A percentile compares a stretch with the other conserved stretches of the same genome.
These are phyloP conservation scores for Dunaliella primolecta DNA, from an alignment of 139 green algal species.

Conservation along the genomic window DNA sequence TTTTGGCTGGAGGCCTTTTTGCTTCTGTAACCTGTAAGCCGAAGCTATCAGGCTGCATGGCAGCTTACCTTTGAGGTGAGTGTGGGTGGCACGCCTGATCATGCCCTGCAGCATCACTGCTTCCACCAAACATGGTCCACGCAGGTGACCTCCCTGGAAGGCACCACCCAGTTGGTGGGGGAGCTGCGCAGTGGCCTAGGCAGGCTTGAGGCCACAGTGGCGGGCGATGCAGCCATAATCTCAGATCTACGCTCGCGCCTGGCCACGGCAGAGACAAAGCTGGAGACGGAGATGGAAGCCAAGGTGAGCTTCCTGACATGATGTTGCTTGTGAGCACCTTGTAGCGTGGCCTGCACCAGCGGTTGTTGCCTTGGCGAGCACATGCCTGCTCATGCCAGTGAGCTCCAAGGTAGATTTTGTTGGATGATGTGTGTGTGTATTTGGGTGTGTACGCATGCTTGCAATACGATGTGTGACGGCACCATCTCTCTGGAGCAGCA, in stretches of 20 bases:
- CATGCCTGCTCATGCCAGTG: no score
- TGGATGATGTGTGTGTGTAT: not conserved
- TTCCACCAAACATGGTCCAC: not conserved
- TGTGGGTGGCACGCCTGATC: not conserved
- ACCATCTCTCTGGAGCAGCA: no score
- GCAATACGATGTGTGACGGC: not conserved
- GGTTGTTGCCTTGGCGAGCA: no score
- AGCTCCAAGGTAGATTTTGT: no score
- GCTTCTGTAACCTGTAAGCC: not conserved
- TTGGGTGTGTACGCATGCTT: not conserved
- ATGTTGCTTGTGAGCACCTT: no score
- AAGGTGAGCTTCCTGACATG: no score
- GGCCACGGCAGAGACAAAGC: conserved; percentile 19
- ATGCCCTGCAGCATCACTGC: not conserved
- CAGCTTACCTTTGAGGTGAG: not conserved
- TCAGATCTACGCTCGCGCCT: conserved; percentile 24
- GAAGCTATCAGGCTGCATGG: not conserved
- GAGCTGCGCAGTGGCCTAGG: conserved; percentile 1
- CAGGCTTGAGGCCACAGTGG: conserved; percentile 27
- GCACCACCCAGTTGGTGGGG: not conserved
- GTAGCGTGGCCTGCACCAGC: no score
- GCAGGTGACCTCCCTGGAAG: conserved; percentile 7
- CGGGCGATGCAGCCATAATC: conserved; percentile 25
- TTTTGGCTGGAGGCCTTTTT: no score
- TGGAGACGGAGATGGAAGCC: conserved; percentile 9